phyloP scores from a whole-genome alignment of 106 monocot genomes.

The Apostasia ramifera region DNA sequence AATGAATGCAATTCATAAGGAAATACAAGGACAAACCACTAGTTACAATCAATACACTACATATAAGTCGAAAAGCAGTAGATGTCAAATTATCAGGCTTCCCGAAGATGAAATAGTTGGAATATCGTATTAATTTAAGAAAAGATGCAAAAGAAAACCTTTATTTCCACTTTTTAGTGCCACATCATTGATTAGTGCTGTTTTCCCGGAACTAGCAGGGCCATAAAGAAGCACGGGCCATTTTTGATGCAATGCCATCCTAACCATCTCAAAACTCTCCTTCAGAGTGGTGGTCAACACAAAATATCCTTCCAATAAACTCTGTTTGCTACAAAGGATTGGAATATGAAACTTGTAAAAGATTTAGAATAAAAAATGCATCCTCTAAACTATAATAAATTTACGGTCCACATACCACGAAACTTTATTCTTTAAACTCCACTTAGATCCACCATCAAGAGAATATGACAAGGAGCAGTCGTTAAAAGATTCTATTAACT shows the following conservation, averaged over 20 bases:
- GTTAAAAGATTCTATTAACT: constrained; percentile 25
- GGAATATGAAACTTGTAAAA: neutral
- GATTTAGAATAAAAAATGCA: neutral
- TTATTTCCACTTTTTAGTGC: constrained; percentile 39
- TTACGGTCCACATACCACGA: constrained; percentile 21
- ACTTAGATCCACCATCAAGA: constrained; percentile 6
- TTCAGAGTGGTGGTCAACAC: constrained; percentile 43
- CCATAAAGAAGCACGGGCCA: constrained; percentile 92
- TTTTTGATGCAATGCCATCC: constrained; percentile 69
- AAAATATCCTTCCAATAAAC: constrained; percentile 30
- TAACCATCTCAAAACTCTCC: constrained; percentile 73
- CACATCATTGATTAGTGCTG: constrained; percentile 62
- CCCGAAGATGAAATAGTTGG: neutral
- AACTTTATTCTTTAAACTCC: constrained; percentile 8
- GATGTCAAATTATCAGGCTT: no score
- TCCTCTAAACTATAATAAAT: constrained; percentile 2
- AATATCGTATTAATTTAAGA: neutral
- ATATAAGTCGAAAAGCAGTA: no score
- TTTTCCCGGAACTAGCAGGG: constrained; percentile 82
- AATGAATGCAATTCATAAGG: no score
- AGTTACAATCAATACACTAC: no score
- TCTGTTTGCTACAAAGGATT: constrained; percentile 15
- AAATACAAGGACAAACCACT: no score
- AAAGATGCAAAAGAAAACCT: constrained; percentile 30
- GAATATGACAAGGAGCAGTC: constrained; percentile 10